phyloP scores from a whole-genome alignment of 345 rosid genomes.

The Populus pruinosa region DNA sequence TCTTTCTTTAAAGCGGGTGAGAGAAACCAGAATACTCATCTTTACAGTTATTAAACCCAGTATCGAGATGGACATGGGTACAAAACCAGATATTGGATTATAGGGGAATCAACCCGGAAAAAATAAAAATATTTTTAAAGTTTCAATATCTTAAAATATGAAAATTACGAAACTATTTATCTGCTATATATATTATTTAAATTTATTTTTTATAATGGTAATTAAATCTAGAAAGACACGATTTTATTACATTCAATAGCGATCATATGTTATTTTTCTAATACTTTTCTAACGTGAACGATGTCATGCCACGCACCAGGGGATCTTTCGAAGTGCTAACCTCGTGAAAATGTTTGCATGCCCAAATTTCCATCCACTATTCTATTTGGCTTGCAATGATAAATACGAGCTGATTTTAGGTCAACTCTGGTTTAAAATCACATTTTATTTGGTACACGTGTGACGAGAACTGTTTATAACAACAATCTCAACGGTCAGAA shows the following conservation, averaged over 20 bases:
- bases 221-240: too few species aligned
- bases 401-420: not conserved
- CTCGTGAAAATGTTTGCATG: not conserved
- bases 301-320: not conserved
- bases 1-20: not conserved
- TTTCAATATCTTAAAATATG: too few species aligned
- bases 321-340: not conserved
- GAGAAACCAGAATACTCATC: conserved; percentile 3
- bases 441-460: not conserved
- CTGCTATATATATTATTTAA: too few species aligned
- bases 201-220: too few species aligned
- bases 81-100: too few species aligned
- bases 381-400: not conserved
- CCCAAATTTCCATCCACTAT: not conserved
- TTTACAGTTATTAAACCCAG: not conserved
- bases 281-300: conserved; percentile 2
- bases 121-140: too few species aligned
- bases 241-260: rapidly evolving
- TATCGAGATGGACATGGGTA: too few species aligned
- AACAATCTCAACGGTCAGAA: too few species aligned
- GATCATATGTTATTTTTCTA: too few species aligned
- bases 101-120: too few species aligned
- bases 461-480: too few species aligned
- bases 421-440: not conserved
- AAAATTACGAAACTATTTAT: too few species aligned